A percentile compares a stretch with the other conserved stretches of the same genome.
These are phyloP conservation scores for Umbelopsis sp. DNA, from an alignment of 192 early-diverging fungal species.

Conservation along the genomic window DNA sequence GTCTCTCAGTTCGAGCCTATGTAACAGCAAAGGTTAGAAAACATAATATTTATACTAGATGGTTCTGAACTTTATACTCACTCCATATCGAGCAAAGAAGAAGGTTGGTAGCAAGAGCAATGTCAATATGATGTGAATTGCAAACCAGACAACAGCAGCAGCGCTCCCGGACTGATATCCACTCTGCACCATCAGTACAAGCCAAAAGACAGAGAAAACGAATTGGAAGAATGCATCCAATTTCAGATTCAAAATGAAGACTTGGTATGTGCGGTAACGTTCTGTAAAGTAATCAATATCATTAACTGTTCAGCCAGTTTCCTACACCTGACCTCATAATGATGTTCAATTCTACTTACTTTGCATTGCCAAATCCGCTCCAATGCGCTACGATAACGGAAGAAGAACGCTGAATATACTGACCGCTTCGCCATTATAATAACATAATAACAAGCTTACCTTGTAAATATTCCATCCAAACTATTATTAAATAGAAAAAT, in stretches of 20 bases:
- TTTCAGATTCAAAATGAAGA: slow-evolving; percentile 21
- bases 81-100: slow-evolving; percentile 18
- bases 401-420: neutral
- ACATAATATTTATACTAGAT: neutral
- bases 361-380: slow-evolving; percentile 23
- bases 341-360: slow-evolving; percentile 4
- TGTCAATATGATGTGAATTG: slow-evolving; percentile 20
- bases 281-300: neutral
- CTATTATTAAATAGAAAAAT: neutral
- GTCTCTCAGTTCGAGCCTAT: slow-evolving; percentile 5
- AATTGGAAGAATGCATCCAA: slow-evolving; percentile 27
- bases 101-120: slow-evolving; percentile 12
- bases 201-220: slow-evolving; percentile 20
- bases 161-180: neutral
- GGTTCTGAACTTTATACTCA: neutral
- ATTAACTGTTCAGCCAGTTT: too few relatives aligned
- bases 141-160: slow-evolving; percentile 20
- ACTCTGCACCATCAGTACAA: slow-evolving; percentile 22
- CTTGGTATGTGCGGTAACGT: slow-evolving; percentile 17
- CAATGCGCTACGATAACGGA: neutral
- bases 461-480: slow-evolving; percentile 28
- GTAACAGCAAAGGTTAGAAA: neutral
- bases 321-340: neutral
- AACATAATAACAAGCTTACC: neutral
- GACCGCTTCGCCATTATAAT: neutral